Base-by-base conservation (phyloP, 2,329 filamentous ascomycete species). In the Paecilomyces variotii region DNA sequence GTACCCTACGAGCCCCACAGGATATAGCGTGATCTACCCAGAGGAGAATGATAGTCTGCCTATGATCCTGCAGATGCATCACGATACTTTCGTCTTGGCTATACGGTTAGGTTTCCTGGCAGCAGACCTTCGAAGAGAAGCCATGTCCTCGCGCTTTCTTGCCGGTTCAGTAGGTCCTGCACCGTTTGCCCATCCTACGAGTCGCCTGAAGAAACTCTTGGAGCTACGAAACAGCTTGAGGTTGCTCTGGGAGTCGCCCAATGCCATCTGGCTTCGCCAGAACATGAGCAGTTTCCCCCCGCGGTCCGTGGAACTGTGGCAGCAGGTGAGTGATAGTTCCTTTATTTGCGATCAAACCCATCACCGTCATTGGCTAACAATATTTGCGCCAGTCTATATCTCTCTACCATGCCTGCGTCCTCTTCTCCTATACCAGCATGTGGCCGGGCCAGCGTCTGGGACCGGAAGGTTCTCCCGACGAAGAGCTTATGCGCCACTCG, bases 391-490 rank as follows among this genome's bases (percentile, higher is more conserved):
- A 78, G 72, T 69, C 77, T 2, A 70, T 74, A 35, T 67, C 80
- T 7, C 72, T 84, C 11, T 82, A 80, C 67, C 78, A 81, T 61
- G 73, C 73, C 24, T 77, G 75, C 51, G 72, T 80, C 19, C 74
- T 84, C 55, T 83, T 82, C 65, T 76, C 78, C n/a, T 78, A 79
- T 57, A 82, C 79, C 4, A 80, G 77, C 63, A 79, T 84, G 76
- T 83, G 78, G 72, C 74, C 77, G 2, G 70, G 72, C 3, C 82
- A 84, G 67, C 67, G 74, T 1, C 63, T 74, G 9, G 72, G 78
- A 25, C 73, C 70, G 1, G 71, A 68, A 7, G 70, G 72, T 14
- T 67, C 72, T 14, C 67, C 74, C 24, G 67, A 74, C 34, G 62
- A 68, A 26, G 77, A 82, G 60, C 76, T 82, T 50, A 72, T 75